A percentile compares a stretch with the other conserved stretches of the same genome.
These are phyloP conservation scores for Suillus subaureus DNA, from an alignment of 768 basidiomycete genomes.

Conservation along the genomic window DNA sequence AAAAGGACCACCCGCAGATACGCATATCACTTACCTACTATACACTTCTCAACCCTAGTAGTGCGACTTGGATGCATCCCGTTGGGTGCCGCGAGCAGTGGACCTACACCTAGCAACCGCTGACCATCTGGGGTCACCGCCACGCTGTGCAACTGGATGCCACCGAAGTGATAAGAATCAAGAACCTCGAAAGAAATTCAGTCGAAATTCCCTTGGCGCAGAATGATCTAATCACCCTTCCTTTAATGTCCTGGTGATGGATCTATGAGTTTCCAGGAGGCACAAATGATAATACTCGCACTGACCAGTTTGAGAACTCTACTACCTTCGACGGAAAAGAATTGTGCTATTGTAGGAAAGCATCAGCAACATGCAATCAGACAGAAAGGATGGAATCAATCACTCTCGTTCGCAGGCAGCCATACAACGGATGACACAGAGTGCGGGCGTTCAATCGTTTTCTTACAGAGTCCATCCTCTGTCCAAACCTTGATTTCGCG, in stretches of 20 bases:
- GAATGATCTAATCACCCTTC: constrained; percentile 30
- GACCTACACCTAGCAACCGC: constrained; percentile 54
- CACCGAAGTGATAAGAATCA: constrained; percentile 44
- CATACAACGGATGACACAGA: constrained; percentile 52
- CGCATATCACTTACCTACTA: constrained; percentile 44
- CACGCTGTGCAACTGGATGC: constrained; percentile 50
- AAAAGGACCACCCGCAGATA: neutral
- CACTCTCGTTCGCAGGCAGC: constrained; percentile 52
- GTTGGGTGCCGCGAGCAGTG: constrained; percentile 40
- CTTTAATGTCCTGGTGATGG: constrained; percentile 43
- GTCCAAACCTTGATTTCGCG: constrained; percentile 56
- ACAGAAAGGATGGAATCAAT: constrained; percentile 6
- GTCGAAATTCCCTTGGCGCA: neutral
- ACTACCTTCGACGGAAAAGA: constrained; percentile 53
- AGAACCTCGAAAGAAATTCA: constrained; percentile 31
- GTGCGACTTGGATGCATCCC: constrained; percentile 50
- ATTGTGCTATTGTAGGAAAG: constrained; percentile 34
- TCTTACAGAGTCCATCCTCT: constrained; percentile 54
- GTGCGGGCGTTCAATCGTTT: constrained; percentile 50
- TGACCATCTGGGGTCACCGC: constrained; percentile 49
- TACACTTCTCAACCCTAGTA: constrained; percentile 54
- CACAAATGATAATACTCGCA: constrained; percentile 11
- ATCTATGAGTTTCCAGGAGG: constrained; percentile 17
- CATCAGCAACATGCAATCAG: constrained; percentile 17
- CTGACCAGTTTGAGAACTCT: constrained; percentile 48